Conservation (phyloP, 1,284 basidiomycete genomes). For the Ganoderma sinense region DNA sequence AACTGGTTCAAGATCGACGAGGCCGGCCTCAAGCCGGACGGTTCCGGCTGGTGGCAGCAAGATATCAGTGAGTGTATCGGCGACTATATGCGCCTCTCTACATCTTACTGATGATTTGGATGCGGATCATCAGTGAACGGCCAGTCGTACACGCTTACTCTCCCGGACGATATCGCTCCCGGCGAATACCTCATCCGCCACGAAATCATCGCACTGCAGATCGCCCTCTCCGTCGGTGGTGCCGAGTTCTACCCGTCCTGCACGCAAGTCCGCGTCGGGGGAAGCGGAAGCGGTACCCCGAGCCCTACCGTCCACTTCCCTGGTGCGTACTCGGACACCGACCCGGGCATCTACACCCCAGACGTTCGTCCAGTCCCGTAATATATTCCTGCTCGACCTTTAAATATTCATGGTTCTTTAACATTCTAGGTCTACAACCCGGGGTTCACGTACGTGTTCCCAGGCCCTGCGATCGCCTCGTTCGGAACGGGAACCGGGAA, state of each 20-base stretch:
- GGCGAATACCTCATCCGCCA: slow-evolving; percentile 77
- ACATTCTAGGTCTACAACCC: slow-evolving; percentile 43
- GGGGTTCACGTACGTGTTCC: slow-evolving; percentile 42
- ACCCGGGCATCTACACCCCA: slow-evolving; percentile 60
- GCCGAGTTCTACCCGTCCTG: slow-evolving; percentile 81
- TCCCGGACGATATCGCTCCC: slow-evolving; percentile 61
- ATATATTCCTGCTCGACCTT: not conserved
- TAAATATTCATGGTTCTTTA: not conserved
- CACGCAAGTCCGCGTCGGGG: slow-evolving; percentile 63
- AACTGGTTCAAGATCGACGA: slow-evolving; percentile 76
- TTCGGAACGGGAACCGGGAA: not conserved
- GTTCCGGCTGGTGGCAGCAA: slow-evolving; percentile 43
- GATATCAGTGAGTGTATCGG: slow-evolving; percentile 48
- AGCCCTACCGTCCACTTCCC: slow-evolving; percentile 65
- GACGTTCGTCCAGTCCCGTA: not conserved
- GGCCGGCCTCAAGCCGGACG: slow-evolving; percentile 46
- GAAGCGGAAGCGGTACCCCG: slow-evolving; percentile 50
- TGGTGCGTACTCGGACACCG: slow-evolving; percentile 67
- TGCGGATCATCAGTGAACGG: slow-evolving; percentile 39
- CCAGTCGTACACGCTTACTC: slow-evolving; percentile 51
- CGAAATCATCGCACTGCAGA: slow-evolving; percentile 76
- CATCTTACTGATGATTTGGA: not conserved
- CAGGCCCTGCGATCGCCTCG: slow-evolving; percentile 40
- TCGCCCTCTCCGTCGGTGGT: slow-evolving; percentile 54
- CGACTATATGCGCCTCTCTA: slow-evolving; percentile 55